Base-by-base conservation (phyloP, 192 early-diverging fungal genomes). In the Coemansia sp. region DNA sequence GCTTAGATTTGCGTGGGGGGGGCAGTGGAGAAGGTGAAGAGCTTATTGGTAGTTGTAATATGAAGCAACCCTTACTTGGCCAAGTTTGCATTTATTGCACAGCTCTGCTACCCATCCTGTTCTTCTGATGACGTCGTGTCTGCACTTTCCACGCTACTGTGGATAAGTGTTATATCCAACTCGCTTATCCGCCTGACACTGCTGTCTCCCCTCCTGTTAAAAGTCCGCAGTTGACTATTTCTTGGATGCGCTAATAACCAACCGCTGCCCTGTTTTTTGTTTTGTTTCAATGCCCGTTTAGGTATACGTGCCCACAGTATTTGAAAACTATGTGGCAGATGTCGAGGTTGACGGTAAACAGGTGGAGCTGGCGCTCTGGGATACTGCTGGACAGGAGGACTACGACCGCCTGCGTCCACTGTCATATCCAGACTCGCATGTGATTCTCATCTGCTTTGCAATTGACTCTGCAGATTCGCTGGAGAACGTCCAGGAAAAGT, bases 361-460 rank as follows among this genome's bases (percentile, higher is more conserved):
- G 44, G 90, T 97, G 16, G 90, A 96, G 76, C 82, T 98, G 30
- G 93, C 91, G 34, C 79, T 98, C 21, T 98, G 94, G 94, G 96
- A 98, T 88, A 97, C 95, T 63, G 94, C 95, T 55, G 71, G 95
- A 88, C 94, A 96, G 66, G 94, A 97, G 82, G 96, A 98, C 75
- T 96, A 96, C 70, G 94, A 97, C 82, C 91, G 93, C 61, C 81
- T 98, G 67, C 89, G 95, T 44, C 89, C 91, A 19, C 82, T 97
- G 60, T 94, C 91, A 22, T 98, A 97, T 71, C 90, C 94, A 9
- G 94, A 93, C 73, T 89, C 93, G 19, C 86, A 96, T 78, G 92
- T 95, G 49, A 90, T 98, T 59, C 81, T 98, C 60, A 92, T 98
- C 65, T 94, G 92, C 80, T 97, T 96, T 69, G 87, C 92, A 55